Evolutionary conservation across 148 eudicot genomes (phyloP).

Genomic region (Vaccinium vitisidaea): DNA sequence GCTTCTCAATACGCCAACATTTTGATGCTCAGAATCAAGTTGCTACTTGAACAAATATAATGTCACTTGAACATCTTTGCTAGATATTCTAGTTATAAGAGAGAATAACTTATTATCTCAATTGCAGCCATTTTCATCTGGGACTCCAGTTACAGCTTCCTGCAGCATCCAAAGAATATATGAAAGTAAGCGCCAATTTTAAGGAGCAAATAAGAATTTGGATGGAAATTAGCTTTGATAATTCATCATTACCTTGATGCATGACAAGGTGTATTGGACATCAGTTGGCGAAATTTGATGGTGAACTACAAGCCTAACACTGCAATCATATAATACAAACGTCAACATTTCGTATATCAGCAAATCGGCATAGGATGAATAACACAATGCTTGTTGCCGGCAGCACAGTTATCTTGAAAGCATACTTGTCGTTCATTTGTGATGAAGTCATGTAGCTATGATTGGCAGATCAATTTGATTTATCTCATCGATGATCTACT

Average conservation of each 20-base stretch:
- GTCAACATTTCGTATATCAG: not conserved
- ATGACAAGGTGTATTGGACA: constrained; percentile 63
- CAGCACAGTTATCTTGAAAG: not conserved
- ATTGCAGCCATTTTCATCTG: constrained; percentile 36
- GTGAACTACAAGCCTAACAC: constrained; percentile 78
- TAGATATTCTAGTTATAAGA: not conserved
- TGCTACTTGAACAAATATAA: not conserved
- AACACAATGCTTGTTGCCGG: not conserved
- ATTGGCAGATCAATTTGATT: not conserved
- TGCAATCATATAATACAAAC: constrained; percentile 27
- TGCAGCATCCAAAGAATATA: constrained; percentile 35
- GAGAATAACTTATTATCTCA: not conserved
- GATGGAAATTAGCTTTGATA: not conserved
- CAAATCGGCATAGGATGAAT: not conserved
- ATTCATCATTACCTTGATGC: constrained; percentile 58
- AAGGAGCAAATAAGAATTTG: not conserved
- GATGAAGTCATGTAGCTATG: too few relatives aligned
- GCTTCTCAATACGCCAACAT: not conserved
- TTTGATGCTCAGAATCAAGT: not conserved
- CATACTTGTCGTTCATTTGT: not conserved
- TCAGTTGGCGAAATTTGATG: constrained; percentile 74
- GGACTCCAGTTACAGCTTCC: constrained; percentile 54
- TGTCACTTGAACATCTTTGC: not conserved
- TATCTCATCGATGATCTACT: not conserved
- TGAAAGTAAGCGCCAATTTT: not conserved